These are phyloP conservation scores for Wickerhamiella bombiphila DNA, from an alignment of 805 yeast species.

Conservation along the genomic window DNA sequence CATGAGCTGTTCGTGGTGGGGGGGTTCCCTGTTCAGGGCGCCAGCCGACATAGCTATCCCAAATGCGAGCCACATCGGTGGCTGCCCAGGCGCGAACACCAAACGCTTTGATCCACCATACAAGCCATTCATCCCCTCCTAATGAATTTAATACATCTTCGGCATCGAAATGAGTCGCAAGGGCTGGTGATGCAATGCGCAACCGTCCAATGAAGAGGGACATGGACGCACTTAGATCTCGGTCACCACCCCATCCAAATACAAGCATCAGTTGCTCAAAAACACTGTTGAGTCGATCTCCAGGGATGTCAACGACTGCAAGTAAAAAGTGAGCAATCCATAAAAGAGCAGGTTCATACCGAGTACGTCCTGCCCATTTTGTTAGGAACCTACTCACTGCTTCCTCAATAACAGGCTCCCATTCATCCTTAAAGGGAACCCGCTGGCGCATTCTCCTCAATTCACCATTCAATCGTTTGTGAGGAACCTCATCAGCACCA, in stretches of 20 bases:
- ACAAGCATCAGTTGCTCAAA: constrained; percentile 67
- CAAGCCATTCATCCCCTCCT: constrained; percentile 71
- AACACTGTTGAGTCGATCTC: constrained; percentile 31
- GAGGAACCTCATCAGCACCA: constrained; percentile 16
- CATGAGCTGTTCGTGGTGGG: constrained; percentile 25
- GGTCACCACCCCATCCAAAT: constrained; percentile 34
- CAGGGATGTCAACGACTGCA: constrained; percentile 61
- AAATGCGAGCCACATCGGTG: constrained; percentile 68
- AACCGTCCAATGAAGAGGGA: constrained; percentile 44
- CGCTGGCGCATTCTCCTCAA: constrained; percentile 13
- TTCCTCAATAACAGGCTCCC: constrained; percentile 14
- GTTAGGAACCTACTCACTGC: constrained; percentile 49
- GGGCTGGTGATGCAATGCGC: constrained; percentile 54
- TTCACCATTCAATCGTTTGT: constrained; percentile 23
- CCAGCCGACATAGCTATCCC: constrained; percentile 70
- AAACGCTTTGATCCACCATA: constrained; percentile 90
- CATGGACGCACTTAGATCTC: neutral
- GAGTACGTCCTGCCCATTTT: constrained; percentile 67
- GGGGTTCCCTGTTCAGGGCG: constrained; percentile 9
- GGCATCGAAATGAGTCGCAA: constrained; percentile 60
- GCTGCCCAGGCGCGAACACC: constrained; percentile 77
- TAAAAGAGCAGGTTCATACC: constrained; percentile 67
- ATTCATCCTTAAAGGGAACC: neutral
- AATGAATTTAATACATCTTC: constrained; percentile 54
- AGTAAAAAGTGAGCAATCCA: constrained; percentile 84